Evolutionary conservation across 371 early-diverging fungal genomes (phyloP).

Genomic region (Mucor mucedo): DNA sequence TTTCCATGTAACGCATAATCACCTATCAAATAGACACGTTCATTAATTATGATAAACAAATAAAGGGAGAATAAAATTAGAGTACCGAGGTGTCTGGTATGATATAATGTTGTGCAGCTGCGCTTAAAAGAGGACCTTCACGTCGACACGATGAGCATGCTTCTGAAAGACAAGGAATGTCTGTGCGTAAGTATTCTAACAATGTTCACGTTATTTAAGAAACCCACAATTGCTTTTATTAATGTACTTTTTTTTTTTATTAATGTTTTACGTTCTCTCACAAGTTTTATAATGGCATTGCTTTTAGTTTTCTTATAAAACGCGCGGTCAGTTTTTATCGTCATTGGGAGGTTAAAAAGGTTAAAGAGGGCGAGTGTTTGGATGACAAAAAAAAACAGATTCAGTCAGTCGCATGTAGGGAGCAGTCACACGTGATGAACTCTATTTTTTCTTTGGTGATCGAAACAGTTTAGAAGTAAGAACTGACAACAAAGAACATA

Average conservation of each 20-base stretch:
- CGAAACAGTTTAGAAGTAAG: conserved; percentile 8
- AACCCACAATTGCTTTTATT: background rate
- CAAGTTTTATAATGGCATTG: conserved; percentile 63
- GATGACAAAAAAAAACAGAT: conserved; percentile 4
- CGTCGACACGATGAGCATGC: conserved; percentile 43
- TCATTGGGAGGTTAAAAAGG: conserved; percentile 19
- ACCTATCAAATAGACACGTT: conserved; percentile 43
- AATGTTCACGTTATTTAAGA: background rate
- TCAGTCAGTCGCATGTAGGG: background rate
- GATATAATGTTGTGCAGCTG: conserved; percentile 52
- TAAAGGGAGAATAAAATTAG: conserved; percentile 7
- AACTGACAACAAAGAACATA: conserved; percentile 10
- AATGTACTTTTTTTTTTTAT: background rate
- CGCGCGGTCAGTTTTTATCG: conserved; percentile 37
- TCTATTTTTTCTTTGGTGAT: background rate
- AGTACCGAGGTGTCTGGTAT: conserved; percentile 62
- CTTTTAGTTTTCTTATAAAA: conserved; percentile 60
- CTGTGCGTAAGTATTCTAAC: conserved; percentile 64
- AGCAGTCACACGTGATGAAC: conserved; percentile 15
- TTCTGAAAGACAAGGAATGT: conserved; percentile 67
- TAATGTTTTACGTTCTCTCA: conserved; percentile 58
- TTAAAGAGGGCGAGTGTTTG: background rate
- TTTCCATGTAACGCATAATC: conserved; percentile 60
- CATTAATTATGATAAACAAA: conserved; percentile 1
- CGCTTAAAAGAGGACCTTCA: conserved; percentile 41